phyloP scores from a whole-genome alignment of 2,329 filamentous ascomycete genomes.

The Podosphaera fusca region DNA sequence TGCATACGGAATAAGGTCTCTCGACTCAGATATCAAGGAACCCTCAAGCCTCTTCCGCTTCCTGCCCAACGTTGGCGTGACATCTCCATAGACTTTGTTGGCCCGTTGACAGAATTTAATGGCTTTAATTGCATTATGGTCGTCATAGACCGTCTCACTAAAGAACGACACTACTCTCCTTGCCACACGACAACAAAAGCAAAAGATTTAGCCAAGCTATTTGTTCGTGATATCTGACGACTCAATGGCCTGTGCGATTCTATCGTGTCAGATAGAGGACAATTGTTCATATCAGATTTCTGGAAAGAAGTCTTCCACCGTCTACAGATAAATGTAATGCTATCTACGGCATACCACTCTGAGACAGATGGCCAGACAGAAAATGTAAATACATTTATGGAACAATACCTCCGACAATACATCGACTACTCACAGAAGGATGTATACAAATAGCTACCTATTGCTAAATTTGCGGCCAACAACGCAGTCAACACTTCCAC shows the following conservation, averaged over 20 bases:
- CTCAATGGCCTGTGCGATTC: too few relatives aligned
- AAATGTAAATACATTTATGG: conserved; percentile 3
- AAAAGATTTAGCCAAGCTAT: too few relatives aligned
- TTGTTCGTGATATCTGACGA: too few relatives aligned
- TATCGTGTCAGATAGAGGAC: too few relatives aligned
- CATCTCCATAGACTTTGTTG: too few relatives aligned
- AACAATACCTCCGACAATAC: neutral
- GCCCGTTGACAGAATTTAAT: neutral
- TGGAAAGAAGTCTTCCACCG: neutral
- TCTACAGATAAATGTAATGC: neutral
- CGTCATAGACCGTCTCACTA: neutral
- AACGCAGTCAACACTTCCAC: conserved; percentile 3
- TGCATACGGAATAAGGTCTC: too few relatives aligned
- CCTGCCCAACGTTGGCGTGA: too few relatives aligned
- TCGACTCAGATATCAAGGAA: too few relatives aligned
- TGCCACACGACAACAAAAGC: too few relatives aligned
- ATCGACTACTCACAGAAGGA: conserved; percentile 6
- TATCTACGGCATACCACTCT: neutral
- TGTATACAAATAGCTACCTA: conserved; percentile 3
- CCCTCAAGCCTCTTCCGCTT: too few relatives aligned
- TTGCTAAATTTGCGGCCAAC: conserved; percentile 7
- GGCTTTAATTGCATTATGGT: neutral
- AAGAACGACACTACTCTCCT: neutral
- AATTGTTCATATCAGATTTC: too few relatives aligned
- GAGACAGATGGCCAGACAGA: conserved; percentile 3